Conservation (phyloP, 352 stramenopile genomes). For the Blastocystis hominis region DNA sequence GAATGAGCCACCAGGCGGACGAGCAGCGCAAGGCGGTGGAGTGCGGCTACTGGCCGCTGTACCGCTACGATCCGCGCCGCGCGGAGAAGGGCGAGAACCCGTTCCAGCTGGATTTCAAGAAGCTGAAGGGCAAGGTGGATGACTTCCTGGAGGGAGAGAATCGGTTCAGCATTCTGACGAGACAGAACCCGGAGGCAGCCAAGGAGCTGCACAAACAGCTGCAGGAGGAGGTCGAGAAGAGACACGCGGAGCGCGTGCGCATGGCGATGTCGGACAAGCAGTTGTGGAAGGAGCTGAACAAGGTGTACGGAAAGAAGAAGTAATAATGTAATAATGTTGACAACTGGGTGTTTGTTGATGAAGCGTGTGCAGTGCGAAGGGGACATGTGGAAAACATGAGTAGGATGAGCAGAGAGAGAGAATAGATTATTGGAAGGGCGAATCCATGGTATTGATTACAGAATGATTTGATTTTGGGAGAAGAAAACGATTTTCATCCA, state of each 20-base stretch:
- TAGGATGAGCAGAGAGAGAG: too few relatives aligned
- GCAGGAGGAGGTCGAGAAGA: slow-evolving; percentile 14
- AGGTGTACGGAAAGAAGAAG: slow-evolving; percentile 54
- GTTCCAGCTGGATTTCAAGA: too few relatives aligned
- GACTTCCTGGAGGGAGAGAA: slow-evolving; percentile 41
- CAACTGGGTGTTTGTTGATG: slow-evolving; percentile 33
- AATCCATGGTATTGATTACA: too few relatives aligned
- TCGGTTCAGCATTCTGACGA: slow-evolving; percentile 16
- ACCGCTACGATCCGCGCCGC: too few relatives aligned
- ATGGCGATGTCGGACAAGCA: slow-evolving; percentile 58
- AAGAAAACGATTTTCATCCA: too few relatives aligned
- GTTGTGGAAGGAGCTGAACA: slow-evolving; percentile 56
- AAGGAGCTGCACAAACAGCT: slow-evolving; percentile 26
- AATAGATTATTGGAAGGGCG: too few relatives aligned
- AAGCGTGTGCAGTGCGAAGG: not conserved
- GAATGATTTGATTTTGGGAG: too few relatives aligned
- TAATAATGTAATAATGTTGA: not conserved
- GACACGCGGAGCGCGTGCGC: slow-evolving; percentile 51
- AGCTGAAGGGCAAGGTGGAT: slow-evolving; percentile 30
- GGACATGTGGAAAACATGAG: slow-evolving; percentile 3
- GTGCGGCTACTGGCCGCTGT: too few relatives aligned
- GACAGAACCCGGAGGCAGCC: slow-evolving; percentile 42
- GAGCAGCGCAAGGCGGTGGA: too few relatives aligned
- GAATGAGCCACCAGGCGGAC: too few relatives aligned
- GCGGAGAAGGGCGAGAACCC: too few relatives aligned